phyloP scores from a whole-genome alignment of 352 stramenopile species.

The Globisporangium heterothallicum region DNA sequence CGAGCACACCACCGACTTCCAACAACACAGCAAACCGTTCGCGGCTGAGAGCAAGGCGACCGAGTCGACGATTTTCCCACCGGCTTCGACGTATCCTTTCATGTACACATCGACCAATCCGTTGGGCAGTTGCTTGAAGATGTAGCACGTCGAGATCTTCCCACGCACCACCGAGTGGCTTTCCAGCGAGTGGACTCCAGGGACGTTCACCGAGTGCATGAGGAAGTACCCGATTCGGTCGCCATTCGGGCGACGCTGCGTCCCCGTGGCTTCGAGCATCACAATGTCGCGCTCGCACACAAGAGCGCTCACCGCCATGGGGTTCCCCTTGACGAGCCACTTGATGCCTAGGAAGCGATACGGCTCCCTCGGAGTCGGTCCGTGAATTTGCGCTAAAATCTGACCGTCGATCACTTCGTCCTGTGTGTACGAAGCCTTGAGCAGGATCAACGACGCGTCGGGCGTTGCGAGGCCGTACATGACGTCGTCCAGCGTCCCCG shows the following conservation, averaged over 20 bases:
- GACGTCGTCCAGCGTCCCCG: conserved; percentile 25
- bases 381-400: conserved; percentile 20
- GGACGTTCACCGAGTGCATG: conserved; percentile 10
- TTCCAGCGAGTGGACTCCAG: neutral
- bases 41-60: conserved; percentile 5
- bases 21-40: conserved; percentile 10
- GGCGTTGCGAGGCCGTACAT: conserved; percentile 30
- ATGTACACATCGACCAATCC: conserved; percentile 14
- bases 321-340: conserved; percentile 20
- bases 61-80: neutral
- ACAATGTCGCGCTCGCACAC: conserved; percentile 25
- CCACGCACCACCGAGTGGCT: neutral
- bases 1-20: conserved; percentile 15
- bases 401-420: conserved; percentile 22
- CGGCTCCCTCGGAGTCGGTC: conserved; percentile 15
- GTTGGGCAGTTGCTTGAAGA: conserved; percentile 10
- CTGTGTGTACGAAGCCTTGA: conserved; percentile 23
- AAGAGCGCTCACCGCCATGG: conserved; percentile 15
- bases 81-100: neutral
- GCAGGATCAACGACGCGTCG: conserved; percentile 23
- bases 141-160: conserved; percentile 2
- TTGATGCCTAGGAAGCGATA: conserved; percentile 31
- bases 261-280: conserved; percentile 8
- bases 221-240: conserved; percentile 14
- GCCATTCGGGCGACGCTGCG: neutral